These are phyloP conservation scores for Hymenochaete sp. DNA, from an alignment of 1,284 basidiomycete species.

Conservation along the genomic window DNA sequence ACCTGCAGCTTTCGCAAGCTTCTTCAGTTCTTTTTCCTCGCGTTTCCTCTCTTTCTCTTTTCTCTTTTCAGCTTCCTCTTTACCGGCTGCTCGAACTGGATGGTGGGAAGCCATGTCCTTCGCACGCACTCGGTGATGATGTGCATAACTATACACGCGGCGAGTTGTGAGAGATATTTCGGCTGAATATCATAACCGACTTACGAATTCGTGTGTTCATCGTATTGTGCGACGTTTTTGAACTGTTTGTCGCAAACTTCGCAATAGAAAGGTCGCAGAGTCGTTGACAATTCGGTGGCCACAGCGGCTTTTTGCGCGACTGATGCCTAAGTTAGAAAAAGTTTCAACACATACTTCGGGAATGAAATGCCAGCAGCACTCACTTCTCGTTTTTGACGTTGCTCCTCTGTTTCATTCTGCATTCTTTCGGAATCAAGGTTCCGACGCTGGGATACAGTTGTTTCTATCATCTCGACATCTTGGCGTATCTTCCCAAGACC, in stretches of 20 bases:
- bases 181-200: no score
- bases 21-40: constrained; percentile 72
- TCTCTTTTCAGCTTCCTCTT: constrained; percentile 58
- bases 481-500: constrained; percentile 70
- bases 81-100: constrained; percentile 40
- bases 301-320: constrained; percentile 61
- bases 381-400: constrained; percentile 63
- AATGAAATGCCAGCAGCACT: constrained; percentile 16
- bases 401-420: constrained; percentile 67
- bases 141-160: constrained; percentile 71
- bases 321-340: constrained; percentile 37
- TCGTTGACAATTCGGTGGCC: constrained; percentile 54
- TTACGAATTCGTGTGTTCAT: constrained; percentile 69
- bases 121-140: constrained; percentile 71
- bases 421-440: constrained; percentile 71
- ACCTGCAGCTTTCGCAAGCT: constrained; percentile 69
- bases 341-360: neutral
- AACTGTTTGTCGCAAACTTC: constrained; percentile 77
- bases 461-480: constrained; percentile 73
- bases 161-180: no score
- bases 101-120: constrained; percentile 64
- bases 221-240: constrained; percentile 71
- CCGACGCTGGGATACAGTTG: constrained; percentile 70
- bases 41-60: constrained; percentile 77
- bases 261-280: constrained; percentile 70